Evolutionary conservation across 2,329 filamentous ascomycete species (phyloP).

Genomic region (Fusarium sp.): DNA sequence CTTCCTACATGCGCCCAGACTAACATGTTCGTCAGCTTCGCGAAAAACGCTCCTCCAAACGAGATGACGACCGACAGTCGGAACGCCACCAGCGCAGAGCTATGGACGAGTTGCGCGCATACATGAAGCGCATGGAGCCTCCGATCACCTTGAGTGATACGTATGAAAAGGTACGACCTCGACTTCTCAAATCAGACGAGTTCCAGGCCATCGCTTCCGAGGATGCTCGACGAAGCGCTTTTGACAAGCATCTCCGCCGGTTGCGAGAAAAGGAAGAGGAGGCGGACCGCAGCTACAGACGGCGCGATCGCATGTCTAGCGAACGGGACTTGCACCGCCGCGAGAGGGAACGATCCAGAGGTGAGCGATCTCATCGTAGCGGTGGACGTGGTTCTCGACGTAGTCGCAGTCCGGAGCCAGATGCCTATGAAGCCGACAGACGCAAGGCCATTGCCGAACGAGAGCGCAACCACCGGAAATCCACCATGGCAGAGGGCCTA

Average conservation of each 20-base stretch:
- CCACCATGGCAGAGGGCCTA: slow-evolving; percentile 76
- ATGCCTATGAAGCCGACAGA: slow-evolving; percentile 95
- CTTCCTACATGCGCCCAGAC: background rate
- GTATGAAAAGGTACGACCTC: slow-evolving; percentile 88
- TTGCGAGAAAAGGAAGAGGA: slow-evolving; percentile 94
- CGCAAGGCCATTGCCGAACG: slow-evolving; percentile 94
- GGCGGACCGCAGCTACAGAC: slow-evolving; percentile 74
- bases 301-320: slow-evolving; percentile 69
- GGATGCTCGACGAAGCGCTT: slow-evolving; percentile 85
- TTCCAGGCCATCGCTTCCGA: slow-evolving; percentile 88
- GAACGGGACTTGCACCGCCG: slow-evolving; percentile 73
- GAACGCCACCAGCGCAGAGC: slow-evolving; percentile 90
- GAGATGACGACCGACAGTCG: slow-evolving; percentile 86
- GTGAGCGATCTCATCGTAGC: slow-evolving; percentile 76
- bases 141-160: slow-evolving; percentile 83
- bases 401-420: slow-evolving; percentile 91
- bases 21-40: slow-evolving; percentile 71
- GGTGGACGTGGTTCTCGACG: slow-evolving; percentile 72
- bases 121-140: slow-evolving; percentile 92
- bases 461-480: slow-evolving; percentile 92
- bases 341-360: slow-evolving; percentile 71
- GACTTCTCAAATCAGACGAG: slow-evolving; percentile 86
- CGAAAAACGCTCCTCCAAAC: slow-evolving; percentile 85
- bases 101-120: slow-evolving; percentile 86
- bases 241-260: slow-evolving; percentile 92